Percentiles rank a stretch among this genome's conserved stretches.
phyloP scores from a whole-genome alignment of 768 basidiomycete genomes.

The Lactifluus subvellereus region DNA sequence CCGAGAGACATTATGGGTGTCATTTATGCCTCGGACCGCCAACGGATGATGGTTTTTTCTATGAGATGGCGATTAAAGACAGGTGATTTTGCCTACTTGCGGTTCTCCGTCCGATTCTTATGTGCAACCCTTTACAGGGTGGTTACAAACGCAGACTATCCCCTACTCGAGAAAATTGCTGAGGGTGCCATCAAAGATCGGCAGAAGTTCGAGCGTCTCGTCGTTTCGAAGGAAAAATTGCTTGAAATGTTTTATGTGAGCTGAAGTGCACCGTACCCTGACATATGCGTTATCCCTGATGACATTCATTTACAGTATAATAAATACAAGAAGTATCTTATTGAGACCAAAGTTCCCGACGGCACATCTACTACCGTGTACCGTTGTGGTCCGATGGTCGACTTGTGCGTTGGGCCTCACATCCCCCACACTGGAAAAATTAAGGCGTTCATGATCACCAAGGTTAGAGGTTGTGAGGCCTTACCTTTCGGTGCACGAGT shows the following conservation, averaged over 20 bases:
- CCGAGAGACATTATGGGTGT: slow-evolving; percentile 94
- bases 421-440: slow-evolving; percentile 97
- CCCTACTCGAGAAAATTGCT: slow-evolving; percentile 79
- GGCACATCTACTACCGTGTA: slow-evolving; percentile 97
- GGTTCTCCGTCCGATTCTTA: not conserved
- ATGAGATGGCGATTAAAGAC: slow-evolving; percentile 92
- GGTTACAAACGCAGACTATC: slow-evolving; percentile 78
- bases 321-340: slow-evolving; percentile 95
- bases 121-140: slow-evolving; percentile 41
- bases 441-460: slow-evolving; percentile 96
- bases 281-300: not conserved
- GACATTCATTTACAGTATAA: slow-evolving; percentile 65
- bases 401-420: slow-evolving; percentile 95
- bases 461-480: slow-evolving; percentile 41
- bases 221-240: slow-evolving; percentile 90
- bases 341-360: slow-evolving; percentile 92
- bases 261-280: not conserved
- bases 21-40: slow-evolving; percentile 97
- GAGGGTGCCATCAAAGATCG: slow-evolving; percentile 91
- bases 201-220: slow-evolving; percentile 92
- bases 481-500: not conserved
- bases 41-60: slow-evolving; percentile 98
- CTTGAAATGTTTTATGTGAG: slow-evolving; percentile 90
- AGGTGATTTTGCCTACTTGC: slow-evolving; percentile 38
- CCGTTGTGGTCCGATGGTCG: slow-evolving; percentile 97